Evolutionary conservation across 768 basidiomycete species (phyloP).

Genomic region (Boletus patriciae): DNA sequence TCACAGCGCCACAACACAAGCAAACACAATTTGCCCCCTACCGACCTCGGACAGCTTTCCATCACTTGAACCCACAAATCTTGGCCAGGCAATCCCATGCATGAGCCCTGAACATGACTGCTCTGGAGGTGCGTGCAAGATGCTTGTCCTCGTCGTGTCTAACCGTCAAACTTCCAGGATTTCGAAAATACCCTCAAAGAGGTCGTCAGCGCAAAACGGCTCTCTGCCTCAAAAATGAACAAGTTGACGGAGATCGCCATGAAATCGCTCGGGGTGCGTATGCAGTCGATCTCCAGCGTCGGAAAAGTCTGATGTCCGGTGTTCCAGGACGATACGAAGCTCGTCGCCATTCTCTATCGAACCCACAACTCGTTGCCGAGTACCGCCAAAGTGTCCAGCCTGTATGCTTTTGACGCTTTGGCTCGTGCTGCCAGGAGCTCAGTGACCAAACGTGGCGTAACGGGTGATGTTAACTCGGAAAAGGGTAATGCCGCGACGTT

Average conservation of each 20-base stretch:
- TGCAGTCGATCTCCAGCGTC: background rate
- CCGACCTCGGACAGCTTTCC: slow-evolving; percentile 15
- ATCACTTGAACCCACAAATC: slow-evolving; percentile 9
- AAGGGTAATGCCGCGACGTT: slow-evolving; percentile 81
- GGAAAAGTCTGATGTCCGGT: background rate
- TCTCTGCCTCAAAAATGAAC: slow-evolving; percentile 86
- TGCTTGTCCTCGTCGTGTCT: background rate
- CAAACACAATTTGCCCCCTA: slow-evolving; percentile 38
- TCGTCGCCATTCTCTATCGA: slow-evolving; percentile 86
- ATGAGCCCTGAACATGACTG: slow-evolving; percentile 37
- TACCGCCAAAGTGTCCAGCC: slow-evolving; percentile 74
- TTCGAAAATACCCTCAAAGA: slow-evolving; percentile 82
- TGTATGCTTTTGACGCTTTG: slow-evolving; percentile 94
- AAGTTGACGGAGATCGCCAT: slow-evolving; percentile 74
- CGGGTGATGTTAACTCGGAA: slow-evolving; percentile 52
- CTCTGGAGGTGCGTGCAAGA: slow-evolving; percentile 38
- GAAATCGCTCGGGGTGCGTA: slow-evolving; percentile 72
- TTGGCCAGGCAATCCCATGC: slow-evolving; percentile 21
- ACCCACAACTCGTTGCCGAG: slow-evolving; percentile 78
- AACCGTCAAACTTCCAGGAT: slow-evolving; percentile 46
- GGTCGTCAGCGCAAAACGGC: slow-evolving; percentile 75
- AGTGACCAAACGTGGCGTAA: slow-evolving; percentile 61
- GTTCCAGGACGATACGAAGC: slow-evolving; percentile 74
- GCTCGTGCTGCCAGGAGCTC: slow-evolving; percentile 76
- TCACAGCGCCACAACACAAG: slow-evolving; percentile 33